Base-by-base conservation (phyloP, 108 stramenopile species). In the Stephanodiscus minutulus region DNA sequence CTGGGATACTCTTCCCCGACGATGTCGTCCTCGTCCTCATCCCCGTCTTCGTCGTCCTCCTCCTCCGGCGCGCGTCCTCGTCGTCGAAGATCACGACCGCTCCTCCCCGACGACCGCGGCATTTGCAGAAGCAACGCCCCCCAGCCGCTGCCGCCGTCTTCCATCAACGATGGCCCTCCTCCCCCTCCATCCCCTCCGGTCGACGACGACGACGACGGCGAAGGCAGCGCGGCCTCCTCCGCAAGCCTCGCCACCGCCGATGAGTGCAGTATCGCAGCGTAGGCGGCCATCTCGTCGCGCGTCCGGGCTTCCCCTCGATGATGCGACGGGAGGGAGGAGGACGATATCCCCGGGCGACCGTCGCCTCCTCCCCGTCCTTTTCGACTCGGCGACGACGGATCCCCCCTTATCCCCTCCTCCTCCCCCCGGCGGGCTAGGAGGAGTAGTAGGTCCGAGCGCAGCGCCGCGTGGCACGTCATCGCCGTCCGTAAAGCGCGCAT, bases 271-370 rank as follows among this genome's bases (percentile, higher is more conserved):
- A 83, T 58, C 2, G 78, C 77, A 13, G 58, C 50, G 41, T 79
- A 83, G 10, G 77, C 65, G 68, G 79, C 74, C 7, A 83, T 79
- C 64, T 83, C 82, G 68, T 83, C 82, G 17, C 64, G 60, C 12
- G 50, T 70, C 49, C 43, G 24, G 17, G 53, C 47, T 72, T 68
- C 44, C 49, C 29, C 27, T 15, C 10, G 20, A 25, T 55, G 10
- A 12, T 5, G 20, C 1, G 50, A 50, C 50, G 35, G 3, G 5
- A 39, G 11, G 1, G 39, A 39, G 1, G 39, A 39, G 1, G 39
- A 39, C 39, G 11, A 39, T 35, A 6, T 35, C 35, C 35, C 35
- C 35, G 35, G 3, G 6, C 3, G 5, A 35, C 9, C 9, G 48
- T 7, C 20, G 9, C 48, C 48, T 9, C 48, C 48, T 35, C 6